Conservation (phyloP, 345 rosid genomes). For the Anastatica hierochuntica region DNA sequence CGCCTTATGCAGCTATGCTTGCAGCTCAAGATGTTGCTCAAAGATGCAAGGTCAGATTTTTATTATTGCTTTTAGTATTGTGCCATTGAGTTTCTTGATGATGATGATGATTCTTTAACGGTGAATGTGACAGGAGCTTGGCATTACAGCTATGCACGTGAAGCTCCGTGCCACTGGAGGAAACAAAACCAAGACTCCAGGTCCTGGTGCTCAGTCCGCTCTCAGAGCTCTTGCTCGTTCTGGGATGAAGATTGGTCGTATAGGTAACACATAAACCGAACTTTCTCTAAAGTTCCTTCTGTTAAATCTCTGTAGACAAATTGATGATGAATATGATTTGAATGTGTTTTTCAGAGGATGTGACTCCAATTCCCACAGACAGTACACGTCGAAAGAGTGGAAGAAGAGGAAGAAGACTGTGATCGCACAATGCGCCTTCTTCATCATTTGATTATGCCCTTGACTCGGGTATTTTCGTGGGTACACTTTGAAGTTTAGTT, state of each 20-base stretch:
- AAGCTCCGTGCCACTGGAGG: slow-evolving; percentile 86
- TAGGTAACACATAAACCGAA: slow-evolving; percentile 29
- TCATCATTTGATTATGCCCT: slow-evolving; percentile 1
- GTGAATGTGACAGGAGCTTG: slow-evolving; percentile 45
- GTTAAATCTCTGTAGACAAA: background rate
- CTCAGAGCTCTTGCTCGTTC: slow-evolving; percentile 85
- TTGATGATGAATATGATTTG: background rate
- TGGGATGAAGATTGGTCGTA: slow-evolving; percentile 86
- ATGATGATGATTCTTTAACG: background rate
- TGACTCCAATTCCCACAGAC: slow-evolving; percentile 71
- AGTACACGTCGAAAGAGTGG: slow-evolving; percentile 89
- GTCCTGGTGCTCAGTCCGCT: slow-evolving; percentile 91
- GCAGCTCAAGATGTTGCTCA: slow-evolving; percentile 74
- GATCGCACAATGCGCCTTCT: slow-evolving; percentile 1
- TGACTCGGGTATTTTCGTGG: slow-evolving; percentile 3
- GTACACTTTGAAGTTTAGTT: slow-evolving; percentile 14
- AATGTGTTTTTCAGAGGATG: slow-evolving; percentile 53
- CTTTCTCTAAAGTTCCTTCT: background rate
- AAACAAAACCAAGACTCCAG: slow-evolving; percentile 85
- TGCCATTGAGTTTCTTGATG: background rate
- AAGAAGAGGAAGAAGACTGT: slow-evolving; percentile 79
- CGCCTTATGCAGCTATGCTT: slow-evolving; percentile 90
- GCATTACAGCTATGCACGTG: slow-evolving; percentile 69
- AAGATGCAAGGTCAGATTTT: slow-evolving; percentile 55
- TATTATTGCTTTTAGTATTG: background rate